Base-by-base conservation (phyloP, 2,329 filamentous ascomycete genomes). In the Cryphonectria parasitica region DNA sequence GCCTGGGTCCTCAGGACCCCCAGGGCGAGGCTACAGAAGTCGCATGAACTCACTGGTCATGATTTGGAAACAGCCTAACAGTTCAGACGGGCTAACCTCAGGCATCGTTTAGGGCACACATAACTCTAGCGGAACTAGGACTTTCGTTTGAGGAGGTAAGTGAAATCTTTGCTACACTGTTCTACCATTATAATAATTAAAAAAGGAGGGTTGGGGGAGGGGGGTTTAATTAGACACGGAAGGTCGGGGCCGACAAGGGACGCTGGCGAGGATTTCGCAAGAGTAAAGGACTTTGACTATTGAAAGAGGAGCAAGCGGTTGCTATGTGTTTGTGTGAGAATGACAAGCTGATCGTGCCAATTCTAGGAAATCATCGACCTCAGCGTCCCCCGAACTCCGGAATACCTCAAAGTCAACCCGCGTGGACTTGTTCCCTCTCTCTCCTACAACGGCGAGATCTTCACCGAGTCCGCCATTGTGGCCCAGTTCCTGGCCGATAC, bases 391-490 rank as follows among this genome's bases (percentile, higher is more conserved):
- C 89, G 93, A 13, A 89, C 91, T 39, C 83, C 87, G 52, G 92
- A 90, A 84, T 96, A 95, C 78, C 86, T 96, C 11, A 83, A 90
- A 66, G 82, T 96, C 78, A 95, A 95, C 82, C 92, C 92, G 74
- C 89, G 92, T 69, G 93, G 93, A 19, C 87, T 94, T 3, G 92
- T 96, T 5, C 93, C 93, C 0, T 82, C 89, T 0, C 81, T 96
- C 69, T 86, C 87, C 34, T 91, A 91, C 83, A 85, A 89, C 73
- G 85, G 84, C 72, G 85, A 91, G 73, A 90, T 92, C 77, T 84
- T 96, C 76, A 89, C 87, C 67, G 93, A 96, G 79, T 93, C 91
- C 2, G 89, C 83, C 73, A 87, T 95, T 73, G 89, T 95, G n/a
- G 80, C 89, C 1, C 88, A 91, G 74, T 95, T 93, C 81, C 79